These are phyloP conservation scores for Alternaria sp. DNA, from an alignment of 2,329 filamentous ascomycete genomes.

Conservation along the genomic window DNA sequence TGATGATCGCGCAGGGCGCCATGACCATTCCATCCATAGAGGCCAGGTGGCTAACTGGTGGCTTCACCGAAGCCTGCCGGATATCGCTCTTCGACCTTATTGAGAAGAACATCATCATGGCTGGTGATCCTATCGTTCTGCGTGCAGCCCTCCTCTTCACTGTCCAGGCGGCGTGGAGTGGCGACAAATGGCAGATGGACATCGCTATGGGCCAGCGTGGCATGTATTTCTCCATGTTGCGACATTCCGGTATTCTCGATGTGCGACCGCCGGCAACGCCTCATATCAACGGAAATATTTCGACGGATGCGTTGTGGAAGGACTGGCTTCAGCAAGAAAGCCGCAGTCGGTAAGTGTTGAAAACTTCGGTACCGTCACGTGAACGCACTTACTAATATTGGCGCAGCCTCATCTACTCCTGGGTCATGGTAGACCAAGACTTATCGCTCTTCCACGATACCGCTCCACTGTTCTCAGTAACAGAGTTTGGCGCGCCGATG, in stretches of 20 bases:
- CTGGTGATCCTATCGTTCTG: conserved; percentile 68
- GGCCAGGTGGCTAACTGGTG: conserved; percentile 69
- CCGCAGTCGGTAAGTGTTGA: conserved; percentile 62
- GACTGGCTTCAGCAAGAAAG: conserved; percentile 71
- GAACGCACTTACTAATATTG: conserved; percentile 19
- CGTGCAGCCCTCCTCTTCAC: conserved; percentile 72
- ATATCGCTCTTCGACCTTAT: conserved; percentile 76
- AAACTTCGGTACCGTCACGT: conserved; percentile 27
- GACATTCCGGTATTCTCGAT: conserved; percentile 72
- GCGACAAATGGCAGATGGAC: conserved; percentile 80
- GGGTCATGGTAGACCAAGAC: conserved; percentile 77
- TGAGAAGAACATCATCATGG: conserved; percentile 73
- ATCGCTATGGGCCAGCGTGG: conserved; percentile 76
- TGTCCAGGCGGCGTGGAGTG: conserved; percentile 73
- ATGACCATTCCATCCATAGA: conserved; percentile 70
- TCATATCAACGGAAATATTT: conserved; percentile 52
- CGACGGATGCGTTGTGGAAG: conserved; percentile 63
- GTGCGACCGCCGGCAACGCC: conserved; percentile 55
- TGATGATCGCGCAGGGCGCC: conserved; percentile 76
- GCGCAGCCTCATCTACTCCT: conserved; percentile 72
- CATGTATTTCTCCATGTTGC: conserved; percentile 76
- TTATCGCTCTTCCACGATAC: conserved; percentile 50
- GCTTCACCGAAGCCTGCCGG: conserved; percentile 72
- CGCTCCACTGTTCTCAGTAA: conserved; percentile 64
- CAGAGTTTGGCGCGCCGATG: conserved; percentile 69